Percentiles rank a stretch among this genome's conserved stretches.
These are phyloP conservation scores for Anethum foeniculum DNA, from an alignment of 140 eudicot species.

Conservation along the genomic window DNA sequence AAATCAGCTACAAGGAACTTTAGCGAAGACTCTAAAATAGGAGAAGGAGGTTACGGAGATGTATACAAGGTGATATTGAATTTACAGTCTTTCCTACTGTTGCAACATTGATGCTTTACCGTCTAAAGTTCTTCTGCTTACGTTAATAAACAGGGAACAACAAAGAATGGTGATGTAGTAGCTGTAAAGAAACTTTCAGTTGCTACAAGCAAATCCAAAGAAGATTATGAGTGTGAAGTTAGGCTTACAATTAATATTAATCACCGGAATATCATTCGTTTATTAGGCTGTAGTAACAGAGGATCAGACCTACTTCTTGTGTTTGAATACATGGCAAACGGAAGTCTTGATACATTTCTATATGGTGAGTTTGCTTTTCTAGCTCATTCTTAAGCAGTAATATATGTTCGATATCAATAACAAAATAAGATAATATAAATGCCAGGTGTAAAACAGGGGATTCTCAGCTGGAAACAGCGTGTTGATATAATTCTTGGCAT, in stretches of 20 bases:
- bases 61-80: slow-evolving; percentile 3
- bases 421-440: not conserved
- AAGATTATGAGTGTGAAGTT: slow-evolving; percentile 39
- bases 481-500: slow-evolving; percentile 15
- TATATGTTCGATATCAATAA: not conserved
- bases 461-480: slow-evolving; percentile 47
- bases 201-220: slow-evolving; percentile 40
- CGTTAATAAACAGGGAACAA: slow-evolving; percentile 28
- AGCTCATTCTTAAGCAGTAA: not conserved
- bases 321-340: slow-evolving; percentile 43
- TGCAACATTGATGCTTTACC: not conserved
- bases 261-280: slow-evolving; percentile 44
- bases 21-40: not conserved
- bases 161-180: slow-evolving; percentile 50
- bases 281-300: slow-evolving; percentile 37
- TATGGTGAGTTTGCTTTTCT: slow-evolving; percentile 25
- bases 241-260: slow-evolving; percentile 34
- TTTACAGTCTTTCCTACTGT: not conserved
- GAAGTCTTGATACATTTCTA: slow-evolving; percentile 40
- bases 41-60: slow-evolving; percentile 7
- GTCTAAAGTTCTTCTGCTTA: not conserved
- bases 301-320: slow-evolving; percentile 37
- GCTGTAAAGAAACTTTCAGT: slow-evolving; percentile 51
- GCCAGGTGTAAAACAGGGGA: slow-evolving; percentile 41
- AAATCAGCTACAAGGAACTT: not conserved